Evolutionary conservation across 495 filamentous ascomycete species (phyloP).

Genomic region (Entonaema liquescens): DNA sequence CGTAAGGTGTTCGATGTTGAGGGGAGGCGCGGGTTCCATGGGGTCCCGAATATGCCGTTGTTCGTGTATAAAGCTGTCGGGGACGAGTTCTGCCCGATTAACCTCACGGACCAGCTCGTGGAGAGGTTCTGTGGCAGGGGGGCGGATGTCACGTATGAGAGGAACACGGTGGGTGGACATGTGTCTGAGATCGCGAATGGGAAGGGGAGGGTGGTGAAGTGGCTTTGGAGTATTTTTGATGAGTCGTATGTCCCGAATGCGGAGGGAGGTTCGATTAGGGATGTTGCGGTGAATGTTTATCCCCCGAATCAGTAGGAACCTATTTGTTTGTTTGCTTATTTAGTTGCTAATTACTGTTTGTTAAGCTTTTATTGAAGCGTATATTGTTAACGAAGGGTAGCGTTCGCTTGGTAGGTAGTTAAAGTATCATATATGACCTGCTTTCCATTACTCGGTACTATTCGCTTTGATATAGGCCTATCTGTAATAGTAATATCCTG

Average conservation of each 20-base stretch:
- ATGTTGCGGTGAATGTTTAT: neutral
- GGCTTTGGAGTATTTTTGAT: neutral
- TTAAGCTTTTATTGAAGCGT: neutral
- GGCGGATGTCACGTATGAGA: neutral
- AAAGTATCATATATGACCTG: neutral
- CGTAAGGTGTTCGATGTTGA: neutral
- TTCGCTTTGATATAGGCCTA: neutral
- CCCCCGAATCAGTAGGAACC: neutral
- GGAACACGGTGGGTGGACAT: neutral
- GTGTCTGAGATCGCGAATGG: neutral
- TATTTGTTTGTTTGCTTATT: neutral
- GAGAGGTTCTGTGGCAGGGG: neutral
- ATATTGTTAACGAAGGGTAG: neutral
- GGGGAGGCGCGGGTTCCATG: neutral
- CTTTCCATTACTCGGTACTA: neutral
- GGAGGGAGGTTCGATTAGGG: neutral
- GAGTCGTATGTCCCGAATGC: neutral
- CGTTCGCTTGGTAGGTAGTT: neutral
- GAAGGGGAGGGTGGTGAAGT: neutral
- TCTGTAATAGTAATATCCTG: neutral
- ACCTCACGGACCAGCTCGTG: neutral
- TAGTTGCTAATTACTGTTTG: neutral
- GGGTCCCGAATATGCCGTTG: neutral
- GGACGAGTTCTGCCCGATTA: neutral
- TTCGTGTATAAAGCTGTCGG: neutral